Base-by-base conservation (phyloP, 2,329 filamentous ascomycete genomes). In the Fusarium ambrosium region DNA sequence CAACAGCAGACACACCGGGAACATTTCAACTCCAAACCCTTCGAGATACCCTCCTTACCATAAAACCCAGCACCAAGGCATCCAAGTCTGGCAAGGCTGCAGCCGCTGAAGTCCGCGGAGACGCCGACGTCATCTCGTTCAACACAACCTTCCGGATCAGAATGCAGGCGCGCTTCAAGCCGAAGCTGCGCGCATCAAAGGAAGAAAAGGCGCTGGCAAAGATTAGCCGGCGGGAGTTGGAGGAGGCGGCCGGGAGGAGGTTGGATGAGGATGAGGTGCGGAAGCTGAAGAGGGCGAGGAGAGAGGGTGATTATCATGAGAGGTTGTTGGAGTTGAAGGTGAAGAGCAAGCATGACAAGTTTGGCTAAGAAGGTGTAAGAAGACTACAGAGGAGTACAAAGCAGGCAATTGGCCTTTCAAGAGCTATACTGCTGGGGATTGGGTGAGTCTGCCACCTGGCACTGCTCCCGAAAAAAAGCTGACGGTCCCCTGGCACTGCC, bases 81-180 rank as follows among this genome's bases (percentile, higher is more conserved):
- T 85, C 87, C 24, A 89, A 89, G 68, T 79, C 85, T 4, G 86
- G 85, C 41, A 51, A 45, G 29, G 64, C 72, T 1, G 79, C 84
- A 1, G 88, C 91, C 1, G 88, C 91, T 1, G 92, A 95, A 76
- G 87, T 97, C 14, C 91, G 94, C 36, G 95, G 94, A 59, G 95
- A 98, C 81, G 92, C 91, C 9, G 90, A 92, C 16, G 84, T 86
- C 10, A 90, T 92, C 61, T 89, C 87, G 6, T 94, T 93, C 79
- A 89, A 89, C 77, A 95, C 94, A 11, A 93, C 92, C 8, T 82
- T 97, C 70, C 89, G 94, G 60, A 90, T 98, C 78, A 93, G 95
- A 64, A 98, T 98, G 95, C 96, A 98, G 85, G 95, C 96, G 24
- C 89, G 94, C 61, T 98, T 97, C 86, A 98, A 98, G 87, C 95